Evolutionary conservation across 164 flowering plant species (phyloP).

Genomic region (Annona cherimola): DNA sequence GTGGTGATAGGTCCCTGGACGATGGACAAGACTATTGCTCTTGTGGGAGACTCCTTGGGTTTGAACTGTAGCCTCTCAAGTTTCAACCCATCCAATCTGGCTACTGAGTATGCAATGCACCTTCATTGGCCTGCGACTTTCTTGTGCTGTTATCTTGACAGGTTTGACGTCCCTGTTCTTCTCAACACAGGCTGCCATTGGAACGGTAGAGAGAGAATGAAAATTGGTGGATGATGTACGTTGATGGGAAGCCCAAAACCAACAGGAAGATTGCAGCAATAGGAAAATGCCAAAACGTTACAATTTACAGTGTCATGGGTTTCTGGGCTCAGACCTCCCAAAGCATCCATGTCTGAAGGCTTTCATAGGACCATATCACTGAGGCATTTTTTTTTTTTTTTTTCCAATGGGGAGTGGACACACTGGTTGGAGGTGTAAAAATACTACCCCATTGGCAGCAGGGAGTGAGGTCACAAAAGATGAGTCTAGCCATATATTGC

Average conservation of each 20-base stretch:
- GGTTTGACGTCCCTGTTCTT: constrained; percentile 45
- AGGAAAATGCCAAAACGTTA: constrained; percentile 50
- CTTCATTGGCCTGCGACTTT: constrained; percentile 67
- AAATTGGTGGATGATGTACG: constrained; percentile 73
- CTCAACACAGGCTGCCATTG: constrained; percentile 85
- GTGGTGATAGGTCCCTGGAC: constrained; percentile 36
- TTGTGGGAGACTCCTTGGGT: constrained; percentile 77
- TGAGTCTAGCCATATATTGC: constrained; percentile 49
- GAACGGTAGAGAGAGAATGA: constrained; percentile 57
- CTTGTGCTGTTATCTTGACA: constrained; percentile 38
- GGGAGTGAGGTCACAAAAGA: constrained; percentile 53
- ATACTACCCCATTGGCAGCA: constrained; percentile 38
- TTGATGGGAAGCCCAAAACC: constrained; percentile 40
- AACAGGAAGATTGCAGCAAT: constrained; percentile 28
- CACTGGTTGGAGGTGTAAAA: constrained; percentile 72
- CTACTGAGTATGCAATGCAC: constrained; percentile 60
- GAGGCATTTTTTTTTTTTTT: constrained; percentile 40
- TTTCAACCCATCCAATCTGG: constrained; percentile 36
- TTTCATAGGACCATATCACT: constrained; percentile 73
- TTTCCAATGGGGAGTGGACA: constrained; percentile 65
- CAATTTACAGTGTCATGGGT: constrained; percentile 50
- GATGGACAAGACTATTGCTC: constrained; percentile 68
- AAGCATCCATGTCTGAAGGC: constrained; percentile 45
- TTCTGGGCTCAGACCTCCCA: constrained; percentile 62
- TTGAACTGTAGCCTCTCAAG: constrained; percentile 49